A percentile compares a stretch with the other conserved stretches of the same genome.
These are phyloP conservation scores for Cicer yamashitae DNA, from an alignment of 306 rosid genomes.

Conservation along the genomic window DNA sequence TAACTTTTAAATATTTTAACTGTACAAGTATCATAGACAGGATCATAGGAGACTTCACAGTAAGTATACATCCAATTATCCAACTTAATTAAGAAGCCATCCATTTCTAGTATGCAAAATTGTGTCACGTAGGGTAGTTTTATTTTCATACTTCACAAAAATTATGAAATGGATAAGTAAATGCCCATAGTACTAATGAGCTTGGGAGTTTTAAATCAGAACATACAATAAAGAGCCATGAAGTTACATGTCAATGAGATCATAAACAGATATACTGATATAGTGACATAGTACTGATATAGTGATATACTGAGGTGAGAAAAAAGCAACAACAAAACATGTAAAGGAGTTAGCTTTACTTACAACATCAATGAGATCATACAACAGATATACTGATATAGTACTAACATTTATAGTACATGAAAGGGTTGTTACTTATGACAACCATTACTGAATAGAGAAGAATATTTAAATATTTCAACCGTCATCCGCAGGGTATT, in stretches of 20 bases:
- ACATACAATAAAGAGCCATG: background rate
- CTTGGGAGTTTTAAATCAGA: background rate
- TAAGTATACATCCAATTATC: background rate
- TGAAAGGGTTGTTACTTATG: background rate
- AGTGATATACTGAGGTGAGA: background rate
- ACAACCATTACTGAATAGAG: background rate
- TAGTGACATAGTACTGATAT: too few species aligned
- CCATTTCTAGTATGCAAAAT: background rate
- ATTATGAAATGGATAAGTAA: background rate
- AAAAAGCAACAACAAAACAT: background rate
- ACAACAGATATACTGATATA: background rate
- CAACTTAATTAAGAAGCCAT: constrained; percentile 15
- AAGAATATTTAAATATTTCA: constrained; percentile 4
- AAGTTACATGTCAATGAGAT: background rate
- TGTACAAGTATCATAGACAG: background rate
- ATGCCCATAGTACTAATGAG: background rate
- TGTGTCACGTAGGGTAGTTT: background rate
- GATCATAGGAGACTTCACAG: background rate
- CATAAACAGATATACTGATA: too few species aligned
- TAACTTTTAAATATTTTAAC: background rate
- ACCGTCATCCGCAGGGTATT: background rate
- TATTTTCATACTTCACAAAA: background rate
- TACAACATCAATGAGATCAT: background rate
- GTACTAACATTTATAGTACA: background rate
- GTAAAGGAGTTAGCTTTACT: background rate